Conservation (phyloP, 352 stramenopile genomes). For the Globisporangium mamillatum region DNA sequence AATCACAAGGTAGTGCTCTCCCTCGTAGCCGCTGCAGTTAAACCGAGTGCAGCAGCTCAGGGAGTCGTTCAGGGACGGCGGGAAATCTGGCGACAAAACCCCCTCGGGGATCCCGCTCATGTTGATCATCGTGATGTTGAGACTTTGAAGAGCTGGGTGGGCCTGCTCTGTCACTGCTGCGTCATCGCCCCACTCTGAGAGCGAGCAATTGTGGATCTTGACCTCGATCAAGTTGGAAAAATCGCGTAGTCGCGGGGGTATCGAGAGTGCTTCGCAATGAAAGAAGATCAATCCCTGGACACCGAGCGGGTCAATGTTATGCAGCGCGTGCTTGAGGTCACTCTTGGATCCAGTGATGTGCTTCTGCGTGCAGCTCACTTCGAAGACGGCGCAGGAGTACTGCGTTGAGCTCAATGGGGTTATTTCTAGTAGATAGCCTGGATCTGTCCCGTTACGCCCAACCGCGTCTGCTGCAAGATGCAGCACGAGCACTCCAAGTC, state of each 20-base stretch:
- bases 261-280: not conserved
- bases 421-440: not conserved
- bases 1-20: too few species aligned
- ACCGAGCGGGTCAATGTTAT: not conserved
- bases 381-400: not conserved
- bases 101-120: not conserved
- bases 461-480: not conserved
- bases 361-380: not conserved
- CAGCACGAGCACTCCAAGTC: not conserved
- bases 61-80: not conserved
- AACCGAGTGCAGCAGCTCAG: too few species aligned
- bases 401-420: not conserved
- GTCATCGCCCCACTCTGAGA: not conserved
- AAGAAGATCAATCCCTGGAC: slow-evolving; percentile 2
- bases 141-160: not conserved
- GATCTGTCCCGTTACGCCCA: not conserved
- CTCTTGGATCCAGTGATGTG: not conserved
- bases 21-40: too few species aligned
- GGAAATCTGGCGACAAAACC: not conserved
- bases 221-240: not conserved
- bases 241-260: not conserved
- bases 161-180: not conserved
- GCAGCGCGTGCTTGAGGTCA: not conserved
- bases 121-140: not conserved
- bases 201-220: not conserved